Evolutionary conservation across 1,284 basidiomycete genomes (phyloP), one percentile per base, ranked within the genome.

Genomic region (Polyporus tsugae): DNA sequence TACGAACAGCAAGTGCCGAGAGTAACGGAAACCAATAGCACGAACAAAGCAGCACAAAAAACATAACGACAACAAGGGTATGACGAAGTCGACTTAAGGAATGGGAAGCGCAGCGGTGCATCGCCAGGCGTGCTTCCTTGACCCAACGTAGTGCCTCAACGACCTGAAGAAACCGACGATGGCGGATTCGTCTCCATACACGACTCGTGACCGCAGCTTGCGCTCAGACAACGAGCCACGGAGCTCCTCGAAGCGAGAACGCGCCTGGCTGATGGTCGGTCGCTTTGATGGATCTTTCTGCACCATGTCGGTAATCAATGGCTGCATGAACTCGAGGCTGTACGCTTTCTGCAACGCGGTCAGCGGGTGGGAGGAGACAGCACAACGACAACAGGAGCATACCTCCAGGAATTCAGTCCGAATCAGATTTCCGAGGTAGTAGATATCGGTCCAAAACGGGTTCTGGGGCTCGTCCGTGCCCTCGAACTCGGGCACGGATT

Each of bases 371-470:
- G 13, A 9, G 22, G 17, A 38, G 15, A 22, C 29, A 29, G 29
- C 29, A 29, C 29, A 29, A 46, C 44, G n/a, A 46, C 5, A 4
- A 42, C 7, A n/a, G 35, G 7, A 1, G 6, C 33, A 6, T 67
- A 74, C 76, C 58, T 71, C 33, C 1, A 77, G 19, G 62, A 76
- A 73, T 3, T 68, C 58, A 29, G 49, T 72, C 83, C 84, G 63
- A n/a, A 80, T 69, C 36, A 76, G 17, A 33, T 77, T 77, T 0
- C 79, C 79, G 13, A 79, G 59, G 62, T 78, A 77, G 70, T 81
- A 80, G 1, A 79, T 64, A 39, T 79, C 78, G 0, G 75, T 75
- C 2, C 67, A 72, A 57, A 79, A 80, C 4, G 78, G 79, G 60
- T 79, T 68, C 22, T 66, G 70, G 1, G 67, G 67, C 6, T 67